phyloP scores from a whole-genome alignment of 2,329 filamentous ascomycete genomes.

The Trichophyton mentagrophytes region DNA sequence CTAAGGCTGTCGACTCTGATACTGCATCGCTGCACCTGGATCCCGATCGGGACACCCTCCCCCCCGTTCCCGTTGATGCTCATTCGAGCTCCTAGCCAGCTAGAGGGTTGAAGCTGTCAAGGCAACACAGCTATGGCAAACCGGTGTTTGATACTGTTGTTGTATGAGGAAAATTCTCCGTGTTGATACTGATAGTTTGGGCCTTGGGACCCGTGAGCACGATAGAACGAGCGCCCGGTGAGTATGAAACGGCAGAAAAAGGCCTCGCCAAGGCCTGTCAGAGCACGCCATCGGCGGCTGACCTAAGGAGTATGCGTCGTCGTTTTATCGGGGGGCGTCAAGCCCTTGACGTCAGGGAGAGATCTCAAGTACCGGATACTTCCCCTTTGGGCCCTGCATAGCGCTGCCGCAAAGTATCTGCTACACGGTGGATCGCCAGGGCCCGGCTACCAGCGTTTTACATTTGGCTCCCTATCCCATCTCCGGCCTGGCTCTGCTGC shows the following conservation, averaged over 20 bases:
- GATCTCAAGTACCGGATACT: background rate
- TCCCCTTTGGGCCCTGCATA: background rate
- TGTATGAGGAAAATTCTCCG: background rate
- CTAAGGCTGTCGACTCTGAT: background rate
- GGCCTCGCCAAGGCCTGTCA: background rate
- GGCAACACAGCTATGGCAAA: background rate
- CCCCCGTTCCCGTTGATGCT: background rate
- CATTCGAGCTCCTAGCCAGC: background rate
- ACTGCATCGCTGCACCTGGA: background rate
- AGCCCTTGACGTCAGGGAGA: background rate
- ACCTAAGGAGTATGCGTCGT: background rate
- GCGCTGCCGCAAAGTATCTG: background rate
- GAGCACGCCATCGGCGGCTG: background rate
- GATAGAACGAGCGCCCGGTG: background rate
- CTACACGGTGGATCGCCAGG: background rate
- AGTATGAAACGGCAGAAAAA: background rate
- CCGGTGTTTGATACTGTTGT: background rate
- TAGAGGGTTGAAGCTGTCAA: background rate
- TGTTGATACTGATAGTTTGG: background rate
- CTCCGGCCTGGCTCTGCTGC: background rate
- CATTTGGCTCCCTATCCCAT: background rate
- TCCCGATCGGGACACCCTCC: background rate
- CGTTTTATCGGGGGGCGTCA: background rate
- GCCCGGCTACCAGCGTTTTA: conserved; percentile 1
- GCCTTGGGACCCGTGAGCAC: background rate